Evolutionary conservation across 805 yeast genomes (phyloP), one percentile per base, ranked within the genome.

Genomic region (Saccharomycopsis fermentans): DNA sequence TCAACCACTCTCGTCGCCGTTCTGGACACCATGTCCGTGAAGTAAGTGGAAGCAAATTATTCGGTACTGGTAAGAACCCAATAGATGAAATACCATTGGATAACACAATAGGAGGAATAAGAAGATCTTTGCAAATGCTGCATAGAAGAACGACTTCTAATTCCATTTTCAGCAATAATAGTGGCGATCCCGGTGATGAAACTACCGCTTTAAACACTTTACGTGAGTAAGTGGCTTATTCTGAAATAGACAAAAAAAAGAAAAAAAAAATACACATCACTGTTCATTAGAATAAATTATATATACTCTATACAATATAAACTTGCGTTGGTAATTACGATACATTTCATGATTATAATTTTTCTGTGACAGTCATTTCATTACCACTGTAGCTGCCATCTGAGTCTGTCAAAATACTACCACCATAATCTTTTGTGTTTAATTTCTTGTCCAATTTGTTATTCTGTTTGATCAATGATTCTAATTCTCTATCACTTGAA

Each of bases 1-100:
- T 43, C n/a, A 43, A 21, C 17, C 21, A 43, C 14, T 21, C 50
- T 12, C 50, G 29, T 43, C 50, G 50, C 29, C 50, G 50, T 43
- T 43, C 50, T 21, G 50, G 50, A 12, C 43, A 37, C 9, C 50
- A 43, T 16, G 14, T 21, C 21, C 52, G 37, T 11, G 59, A 55
- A 14, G 57, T 52, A 24, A 53, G 37, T 27, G 36, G 29, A 4
- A 53, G 19, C 62, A 69, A 19, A 64, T 73, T 58, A 80, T 61
- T 61, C 37, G 63, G 63, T 16, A 48, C 54, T 26, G 62, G 62
- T 6, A 61, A 75, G 73, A 85, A 78, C 67, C 87, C 78, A 59
- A 77, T 75, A 71, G 86, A 70, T 69, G 90, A 76, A 73, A 86
- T 81, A 67, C 96, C 96, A 34, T 73, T 90, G 76, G 96, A 90